A percentile compares a stretch with the other conserved stretches of the same genome.
Conservation (phyloP, 345 rosid genomes). For the Linum usitatissimum region DNA sequence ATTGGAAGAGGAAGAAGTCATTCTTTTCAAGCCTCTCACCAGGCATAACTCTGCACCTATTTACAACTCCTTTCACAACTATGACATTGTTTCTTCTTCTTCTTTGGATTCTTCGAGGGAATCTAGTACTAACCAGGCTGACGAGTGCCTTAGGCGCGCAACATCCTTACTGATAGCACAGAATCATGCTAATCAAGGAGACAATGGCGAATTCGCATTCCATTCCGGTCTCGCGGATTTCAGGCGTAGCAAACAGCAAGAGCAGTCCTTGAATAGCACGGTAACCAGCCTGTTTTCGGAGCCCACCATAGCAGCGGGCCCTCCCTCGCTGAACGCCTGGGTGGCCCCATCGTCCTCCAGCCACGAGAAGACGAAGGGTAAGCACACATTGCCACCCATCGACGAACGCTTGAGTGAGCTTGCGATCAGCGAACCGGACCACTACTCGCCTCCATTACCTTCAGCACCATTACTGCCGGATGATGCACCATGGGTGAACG, state of each 20-base stretch:
- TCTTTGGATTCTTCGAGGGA: conserved; percentile 23
- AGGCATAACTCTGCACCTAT: conserved; percentile 81
- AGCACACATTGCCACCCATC: conserved; percentile 36
- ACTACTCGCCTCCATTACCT: conserved; percentile 55
- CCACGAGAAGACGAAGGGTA: conserved; percentile 29
- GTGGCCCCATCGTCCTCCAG: conserved; percentile 33
- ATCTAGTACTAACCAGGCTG: conserved; percentile 28
- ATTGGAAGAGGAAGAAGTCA: conserved; percentile 82
- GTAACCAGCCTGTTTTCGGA: conserved; percentile 21
- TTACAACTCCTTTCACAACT: conserved; percentile 18
- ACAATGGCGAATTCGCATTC: conserved; percentile 21
- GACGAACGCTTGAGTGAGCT: conserved; percentile 50
- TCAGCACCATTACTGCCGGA: conserved; percentile 91
- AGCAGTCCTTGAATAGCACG: conserved; percentile 30
- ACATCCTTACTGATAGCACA: conserved; percentile 54
- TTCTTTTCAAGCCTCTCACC: conserved; percentile 85
- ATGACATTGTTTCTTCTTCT: neutral
- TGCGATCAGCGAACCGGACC: conserved; percentile 26
- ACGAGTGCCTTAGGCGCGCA: conserved; percentile 71
- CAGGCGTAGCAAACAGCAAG: conserved; percentile 28
- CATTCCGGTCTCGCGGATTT: conserved; percentile 37
- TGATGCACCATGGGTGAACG: conserved; percentile 49
- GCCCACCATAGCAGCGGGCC: conserved; percentile 45
- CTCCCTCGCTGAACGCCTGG: conserved; percentile 84
- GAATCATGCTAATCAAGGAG: conserved; percentile 22